A percentile compares a stretch with the other conserved stretches of the same genome.
Evolutionary conservation across 1,284 basidiomycete genomes (phyloP).

Genomic region (Serendipita sp.): DNA sequence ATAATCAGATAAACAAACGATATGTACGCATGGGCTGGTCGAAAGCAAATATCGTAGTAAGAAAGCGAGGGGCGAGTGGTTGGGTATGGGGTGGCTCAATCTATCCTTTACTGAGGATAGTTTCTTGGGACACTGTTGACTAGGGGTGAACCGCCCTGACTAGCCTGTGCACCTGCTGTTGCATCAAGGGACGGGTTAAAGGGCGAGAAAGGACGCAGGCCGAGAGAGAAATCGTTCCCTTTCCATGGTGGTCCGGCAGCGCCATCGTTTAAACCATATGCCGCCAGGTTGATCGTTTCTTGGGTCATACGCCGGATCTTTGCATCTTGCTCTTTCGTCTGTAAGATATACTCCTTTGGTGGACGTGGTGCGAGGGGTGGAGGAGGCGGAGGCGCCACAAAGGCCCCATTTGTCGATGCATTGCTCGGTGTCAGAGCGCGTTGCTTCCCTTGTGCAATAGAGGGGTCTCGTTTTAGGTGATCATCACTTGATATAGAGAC

Average conservation of each 20-base stretch:
- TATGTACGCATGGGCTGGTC: no score
- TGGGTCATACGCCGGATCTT: conserved; percentile 24
- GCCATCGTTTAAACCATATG: neutral
- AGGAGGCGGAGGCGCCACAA: conserved; percentile 24
- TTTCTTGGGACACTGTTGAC: conserved; percentile 7
- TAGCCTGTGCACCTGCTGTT: neutral
- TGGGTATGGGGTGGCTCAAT: no score
- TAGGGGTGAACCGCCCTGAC: conserved; percentile 11
- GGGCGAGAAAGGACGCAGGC: conserved; percentile 18
- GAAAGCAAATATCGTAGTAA: no score
- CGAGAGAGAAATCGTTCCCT: conserved; percentile 16
- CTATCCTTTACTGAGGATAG: neutral
- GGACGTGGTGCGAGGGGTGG: conserved; percentile 60
- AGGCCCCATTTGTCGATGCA: neutral
- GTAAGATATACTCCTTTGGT: conserved; percentile 59
- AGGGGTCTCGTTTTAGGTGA: conserved; percentile 3
- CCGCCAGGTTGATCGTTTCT: neutral
- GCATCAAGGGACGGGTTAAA: conserved; percentile 16
- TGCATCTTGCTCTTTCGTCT: conserved; percentile 56
- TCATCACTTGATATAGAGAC: neutral
- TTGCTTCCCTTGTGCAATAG: neutral
- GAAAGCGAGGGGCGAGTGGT: no score
- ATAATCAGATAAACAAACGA: neutral
- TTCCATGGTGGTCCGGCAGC: neutral
- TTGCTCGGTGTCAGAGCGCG: neutral